Conservation (phyloP, 257 asterid species). For the Vinca minor region DNA sequence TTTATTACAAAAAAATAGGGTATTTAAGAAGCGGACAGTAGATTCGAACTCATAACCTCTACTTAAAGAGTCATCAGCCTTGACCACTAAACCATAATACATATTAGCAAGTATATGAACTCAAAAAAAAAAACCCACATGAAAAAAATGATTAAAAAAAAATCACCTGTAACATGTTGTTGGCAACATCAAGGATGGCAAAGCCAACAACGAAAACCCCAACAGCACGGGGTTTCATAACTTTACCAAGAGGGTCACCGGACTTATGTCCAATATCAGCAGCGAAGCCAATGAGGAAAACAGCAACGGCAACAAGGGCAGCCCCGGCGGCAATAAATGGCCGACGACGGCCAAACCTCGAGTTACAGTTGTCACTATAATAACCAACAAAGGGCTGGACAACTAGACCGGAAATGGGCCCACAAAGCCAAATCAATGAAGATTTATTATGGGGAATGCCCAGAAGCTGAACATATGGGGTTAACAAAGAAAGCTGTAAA, state of each 20-base stretch:
- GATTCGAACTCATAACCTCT: no score
- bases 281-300: slow-evolving; percentile 73
- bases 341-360: slow-evolving; percentile 70
- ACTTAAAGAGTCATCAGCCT: no score
- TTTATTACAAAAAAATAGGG: no score
- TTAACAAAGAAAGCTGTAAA: slow-evolving; percentile 69
- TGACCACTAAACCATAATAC: no score
- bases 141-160: no score
- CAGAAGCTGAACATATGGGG: slow-evolving; percentile 80
- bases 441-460: slow-evolving; percentile 75
- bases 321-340: slow-evolving; percentile 85
- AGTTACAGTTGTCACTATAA: slow-evolving; percentile 65
- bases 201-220: slow-evolving; percentile 75
- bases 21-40: no score
- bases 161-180: slow-evolving; percentile 76
- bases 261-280: slow-evolving; percentile 69
- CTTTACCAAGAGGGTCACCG: slow-evolving; percentile 49
- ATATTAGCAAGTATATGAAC: not conserved
- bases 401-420: slow-evolving; percentile 75
- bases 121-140: not conserved
- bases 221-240: slow-evolving; percentile 55
- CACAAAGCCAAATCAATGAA: slow-evolving; percentile 79
- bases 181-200: slow-evolving; percentile 87
- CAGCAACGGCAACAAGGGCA: slow-evolving; percentile 52
- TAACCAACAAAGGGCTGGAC: slow-evolving; percentile 95